Evolutionary conservation across 2,329 filamentous ascomycete genomes (phyloP).

Genomic region (Fusarium musae): DNA sequence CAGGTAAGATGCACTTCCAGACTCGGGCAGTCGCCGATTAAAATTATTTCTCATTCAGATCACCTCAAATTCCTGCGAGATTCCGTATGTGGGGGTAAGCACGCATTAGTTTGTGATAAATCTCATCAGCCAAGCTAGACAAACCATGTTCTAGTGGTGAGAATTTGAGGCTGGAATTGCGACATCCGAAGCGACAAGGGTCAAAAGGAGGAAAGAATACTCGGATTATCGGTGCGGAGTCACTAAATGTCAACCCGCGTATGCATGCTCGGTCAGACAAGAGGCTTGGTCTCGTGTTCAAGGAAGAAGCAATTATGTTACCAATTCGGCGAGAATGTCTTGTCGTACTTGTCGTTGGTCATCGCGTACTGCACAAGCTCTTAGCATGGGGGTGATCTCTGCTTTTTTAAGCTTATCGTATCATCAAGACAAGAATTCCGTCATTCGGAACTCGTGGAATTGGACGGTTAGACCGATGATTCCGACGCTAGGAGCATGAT

Average conservation of each 20-base stretch:
- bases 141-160: background rate
- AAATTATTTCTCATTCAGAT: background rate
- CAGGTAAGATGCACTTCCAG: background rate
- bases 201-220: background rate
- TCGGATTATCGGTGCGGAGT: slow-evolving; percentile 18
- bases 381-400: slow-evolving; percentile 3
- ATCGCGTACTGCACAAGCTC: background rate
- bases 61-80: background rate
- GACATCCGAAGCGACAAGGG: slow-evolving; percentile 32
- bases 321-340: background rate
- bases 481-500: slow-evolving; percentile 7
- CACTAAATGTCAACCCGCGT: background rate
- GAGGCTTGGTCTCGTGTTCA: background rate
- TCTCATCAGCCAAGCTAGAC: background rate
- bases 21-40: background rate
- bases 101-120: background rate
- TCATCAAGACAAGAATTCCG: slow-evolving; percentile 25
- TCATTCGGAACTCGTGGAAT: slow-evolving; percentile 33
- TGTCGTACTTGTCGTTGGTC: background rate
- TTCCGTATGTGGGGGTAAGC: slow-evolving; percentile 11
- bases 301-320: background rate
- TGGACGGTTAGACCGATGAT: slow-evolving; percentile 4
- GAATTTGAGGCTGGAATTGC: slow-evolving; percentile 33
- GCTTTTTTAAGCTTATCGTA: slow-evolving; percentile 15
- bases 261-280: background rate